Base-by-base conservation (phyloP, 371 early-diverging fungal species). In the Saksenaea vasiformis region DNA sequence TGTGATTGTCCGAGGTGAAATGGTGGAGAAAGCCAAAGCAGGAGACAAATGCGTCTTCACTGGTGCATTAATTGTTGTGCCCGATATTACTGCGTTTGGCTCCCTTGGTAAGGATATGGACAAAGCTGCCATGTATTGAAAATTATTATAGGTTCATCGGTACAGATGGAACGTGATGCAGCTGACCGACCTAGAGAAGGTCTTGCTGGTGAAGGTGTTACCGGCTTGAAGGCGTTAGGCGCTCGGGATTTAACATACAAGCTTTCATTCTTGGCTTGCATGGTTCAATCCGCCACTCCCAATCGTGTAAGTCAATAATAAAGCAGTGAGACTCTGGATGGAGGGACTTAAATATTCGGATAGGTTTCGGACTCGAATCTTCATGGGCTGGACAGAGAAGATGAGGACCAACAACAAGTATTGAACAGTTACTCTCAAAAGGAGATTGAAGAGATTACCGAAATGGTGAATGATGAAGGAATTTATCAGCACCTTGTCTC, bases 1-100 rank as follows among this genome's bases (percentile, higher is more conserved):
- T 69, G 96, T 99, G 4, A 95, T 99, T 68, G 85, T 99, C 54
- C 88, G 99, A 53, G 90, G 96, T 65, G 99, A 98, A 61, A 84
- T 95, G 71, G 97, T 97, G 5, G 99, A 99, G 67, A 84, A 89
- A 55, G 95, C 95, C 54, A 99, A 99, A 81, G 95, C 99, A 28
- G 99, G 99, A 69, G 99, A 99, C 72, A 92, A 90, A 64, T 88
- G 94, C 64, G 82, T 88, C 11, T 91, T 99, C 66, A 95, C 95
- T 3, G 99, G 99, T 63, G 90, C 91, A 38, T 82, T 98, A 38
- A 93, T 98, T 65, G 98, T 96, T 28, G 90, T 99, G 10, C 99
- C 99, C 7, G 98, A 98, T 70, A 89, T 95, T 2, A 77, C 90
- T 61, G 95, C 95, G 68, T 85, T 96, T 54, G 81, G 84, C 54